Percentiles rank a stretch among this genome's conserved stretches.
phyloP scores from a whole-genome alignment of 768 basidiomycete species.

The Tylopilus rubrobrunneus region DNA sequence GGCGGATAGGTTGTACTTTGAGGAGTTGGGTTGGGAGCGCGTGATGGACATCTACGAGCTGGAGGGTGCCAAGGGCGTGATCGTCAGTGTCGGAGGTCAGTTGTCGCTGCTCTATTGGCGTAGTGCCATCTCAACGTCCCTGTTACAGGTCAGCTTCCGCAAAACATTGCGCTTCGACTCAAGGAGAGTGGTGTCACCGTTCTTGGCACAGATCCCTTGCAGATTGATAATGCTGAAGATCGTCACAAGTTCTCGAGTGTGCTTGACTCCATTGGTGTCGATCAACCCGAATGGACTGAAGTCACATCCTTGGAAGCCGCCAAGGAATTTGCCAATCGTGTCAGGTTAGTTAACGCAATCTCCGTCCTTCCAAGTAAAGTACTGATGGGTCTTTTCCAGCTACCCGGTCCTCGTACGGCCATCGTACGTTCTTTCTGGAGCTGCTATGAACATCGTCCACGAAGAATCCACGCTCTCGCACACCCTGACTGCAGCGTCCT shows the following conservation, averaged over 20 bases:
- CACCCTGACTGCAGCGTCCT: constrained; percentile 94
- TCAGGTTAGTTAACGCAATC: constrained; percentile 42
- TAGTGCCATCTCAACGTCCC: not conserved
- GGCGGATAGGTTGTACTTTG: constrained; percentile 98
- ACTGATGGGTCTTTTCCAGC: constrained; percentile 35
- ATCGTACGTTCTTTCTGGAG: constrained; percentile 96
- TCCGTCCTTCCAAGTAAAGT: not conserved
- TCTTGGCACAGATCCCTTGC: constrained; percentile 91
- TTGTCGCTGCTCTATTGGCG: not conserved
- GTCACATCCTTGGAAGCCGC: constrained; percentile 85
- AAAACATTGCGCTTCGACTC: constrained; percentile 96
- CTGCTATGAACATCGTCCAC: constrained; percentile 98
- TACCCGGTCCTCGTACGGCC: constrained; percentile 98
- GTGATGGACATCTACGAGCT: constrained; percentile 99
- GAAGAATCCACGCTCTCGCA: constrained; percentile 87
- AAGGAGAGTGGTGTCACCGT: constrained; percentile 90
- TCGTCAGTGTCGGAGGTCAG: constrained; percentile 95
- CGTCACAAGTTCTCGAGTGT: constrained; percentile 99
- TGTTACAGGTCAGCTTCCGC: constrained; percentile 84
- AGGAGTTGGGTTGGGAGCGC: constrained; percentile 95
- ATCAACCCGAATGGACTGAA: constrained; percentile 96
- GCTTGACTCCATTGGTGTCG: constrained; percentile 90
- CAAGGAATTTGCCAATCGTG: constrained; percentile 84
- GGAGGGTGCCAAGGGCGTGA: constrained; percentile 86
- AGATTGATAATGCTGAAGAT: constrained; percentile 97